Base-by-base conservation (phyloP, 2,329 filamentous ascomycete genomes). In the Metarhizium anisopliae region DNA sequence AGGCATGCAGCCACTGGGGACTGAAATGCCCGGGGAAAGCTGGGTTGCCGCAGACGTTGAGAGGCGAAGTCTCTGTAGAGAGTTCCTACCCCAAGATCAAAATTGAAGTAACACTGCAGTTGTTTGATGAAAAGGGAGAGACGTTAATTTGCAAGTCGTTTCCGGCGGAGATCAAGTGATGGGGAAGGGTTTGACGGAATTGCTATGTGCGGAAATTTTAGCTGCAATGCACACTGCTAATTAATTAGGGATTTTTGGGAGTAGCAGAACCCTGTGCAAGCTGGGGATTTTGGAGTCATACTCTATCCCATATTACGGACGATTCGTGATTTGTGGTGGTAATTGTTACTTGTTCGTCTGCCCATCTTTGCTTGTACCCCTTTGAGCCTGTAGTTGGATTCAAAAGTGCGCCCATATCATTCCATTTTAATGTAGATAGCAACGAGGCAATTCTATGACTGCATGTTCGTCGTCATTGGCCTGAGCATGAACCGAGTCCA, bases 1-100 rank as follows among this genome's bases (percentile, higher is more conserved):
- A 54, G 8, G 55, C 55, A 13, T 56, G 52, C 29, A 52, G 35
- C 5, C 54, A 40, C 36, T 56, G 55, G 55, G 55, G 55, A 3
- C 40, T 56, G 36, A 35, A 47, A 38, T 56, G 55, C 36, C 55
- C 55, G 3, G 45, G 52, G 25, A 13, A 30, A 6, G n/a, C 47
- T 20, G 47, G 52, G n/a, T 40, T 30, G 14, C 51, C 29, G 4
- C 55, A 54, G 38, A 51, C 52, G 7, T 45, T 56, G 20, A 52
- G 47, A 6, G 7, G 54, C 7, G 32, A 47, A 18, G n/a, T 56
- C 16, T 40, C 52, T 5, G 38, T 56, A 6, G 25, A 38, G 8
- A 29, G 29, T 4, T 7, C 10, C 8, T 54, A 50, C 35, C 49
- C 52, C 6, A 52, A 29, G 47, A 47, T 43, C 52, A 49, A 49